Evolutionary conservation across 176 grass and related monocot species (phyloP).

Genomic region (Saccharum officinarum): DNA sequence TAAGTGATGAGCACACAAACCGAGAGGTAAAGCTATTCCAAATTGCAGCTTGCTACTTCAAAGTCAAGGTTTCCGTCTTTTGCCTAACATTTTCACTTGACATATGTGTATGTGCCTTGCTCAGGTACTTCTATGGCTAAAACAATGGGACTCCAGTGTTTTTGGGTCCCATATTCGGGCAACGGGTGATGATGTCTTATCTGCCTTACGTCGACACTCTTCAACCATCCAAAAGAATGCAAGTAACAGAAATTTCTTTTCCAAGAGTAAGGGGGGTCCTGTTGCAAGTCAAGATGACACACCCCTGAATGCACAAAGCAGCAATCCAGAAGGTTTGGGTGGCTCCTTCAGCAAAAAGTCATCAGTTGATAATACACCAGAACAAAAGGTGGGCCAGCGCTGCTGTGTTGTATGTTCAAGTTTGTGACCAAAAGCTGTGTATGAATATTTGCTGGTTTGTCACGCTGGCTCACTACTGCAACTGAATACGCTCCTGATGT

Average conservation of each 20-base stretch:
- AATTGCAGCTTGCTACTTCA: background rate
- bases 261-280: conserved; percentile 50
- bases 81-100: conserved; percentile 35
- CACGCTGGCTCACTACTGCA: background rate
- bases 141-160: conserved; percentile 94
- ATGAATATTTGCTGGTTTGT: background rate
- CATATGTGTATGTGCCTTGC: background rate
- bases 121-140: conserved; percentile 92
- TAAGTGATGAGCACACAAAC: conserved; percentile 94
- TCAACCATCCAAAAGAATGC: conserved; percentile 61
- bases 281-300: conserved; percentile 40
- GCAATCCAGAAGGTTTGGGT: conserved; percentile 36
- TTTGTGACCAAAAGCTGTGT: background rate
- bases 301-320: conserved; percentile 42
- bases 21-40: conserved; percentile 67
- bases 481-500: conserved; percentile 16
- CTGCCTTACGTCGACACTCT: conserved; percentile 73
- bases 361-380: conserved; percentile 48
- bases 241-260: conserved; percentile 59
- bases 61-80: background rate
- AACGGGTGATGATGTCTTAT: conserved; percentile 82
- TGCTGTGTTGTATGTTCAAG: conserved; percentile 3
- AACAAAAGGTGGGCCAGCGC: conserved; percentile 68
- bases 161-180: conserved; percentile 84
- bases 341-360: conserved; percentile 53